phyloP scores from a whole-genome alignment of 2,329 filamentous ascomycete species.

The Aspergillus cejpii region DNA sequence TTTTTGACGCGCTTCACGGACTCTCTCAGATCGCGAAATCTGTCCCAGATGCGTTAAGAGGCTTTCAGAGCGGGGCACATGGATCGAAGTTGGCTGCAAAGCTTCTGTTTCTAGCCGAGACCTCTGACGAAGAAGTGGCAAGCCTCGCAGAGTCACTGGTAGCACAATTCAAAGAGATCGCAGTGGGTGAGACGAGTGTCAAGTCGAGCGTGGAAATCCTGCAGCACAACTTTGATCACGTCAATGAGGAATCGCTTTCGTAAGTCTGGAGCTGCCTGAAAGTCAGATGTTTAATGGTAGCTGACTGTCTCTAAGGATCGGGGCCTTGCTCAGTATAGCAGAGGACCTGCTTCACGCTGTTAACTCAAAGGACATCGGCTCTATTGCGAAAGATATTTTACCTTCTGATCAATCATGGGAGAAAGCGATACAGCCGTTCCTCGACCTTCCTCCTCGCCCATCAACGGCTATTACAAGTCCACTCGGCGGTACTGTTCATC shows the following conservation, averaged over 20 bases:
- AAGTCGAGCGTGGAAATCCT: constrained; percentile 49
- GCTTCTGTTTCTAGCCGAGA: constrained; percentile 50
- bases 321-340: constrained; percentile 51
- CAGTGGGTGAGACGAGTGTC: constrained; percentile 37
- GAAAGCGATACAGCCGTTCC: constrained; percentile 52
- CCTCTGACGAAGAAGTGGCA: constrained; percentile 47
- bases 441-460: constrained; percentile 37
- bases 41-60: constrained; percentile 37
- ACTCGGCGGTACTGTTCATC: constrained; percentile 62
- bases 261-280: constrained; percentile 24
- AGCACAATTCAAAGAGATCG: constrained; percentile 28
- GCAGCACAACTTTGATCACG: constrained; percentile 45
- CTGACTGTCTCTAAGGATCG: constrained; percentile 42
- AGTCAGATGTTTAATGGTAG: neutral
- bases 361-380: constrained; percentile 22
- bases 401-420: constrained; percentile 62
- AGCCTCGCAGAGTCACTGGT: constrained; percentile 35
- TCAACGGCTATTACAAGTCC: constrained; percentile 68
- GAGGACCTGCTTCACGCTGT: constrained; percentile 42
- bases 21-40: constrained; percentile 41
- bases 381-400: constrained; percentile 47
- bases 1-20: constrained; percentile 38
- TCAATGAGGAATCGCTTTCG: constrained; percentile 41
- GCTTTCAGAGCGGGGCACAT: constrained; percentile 40
- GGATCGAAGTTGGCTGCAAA: constrained; percentile 48